Base-by-base conservation (phyloP, 2,329 filamentous ascomycete genomes). In the Talaromyces marneffei region DNA sequence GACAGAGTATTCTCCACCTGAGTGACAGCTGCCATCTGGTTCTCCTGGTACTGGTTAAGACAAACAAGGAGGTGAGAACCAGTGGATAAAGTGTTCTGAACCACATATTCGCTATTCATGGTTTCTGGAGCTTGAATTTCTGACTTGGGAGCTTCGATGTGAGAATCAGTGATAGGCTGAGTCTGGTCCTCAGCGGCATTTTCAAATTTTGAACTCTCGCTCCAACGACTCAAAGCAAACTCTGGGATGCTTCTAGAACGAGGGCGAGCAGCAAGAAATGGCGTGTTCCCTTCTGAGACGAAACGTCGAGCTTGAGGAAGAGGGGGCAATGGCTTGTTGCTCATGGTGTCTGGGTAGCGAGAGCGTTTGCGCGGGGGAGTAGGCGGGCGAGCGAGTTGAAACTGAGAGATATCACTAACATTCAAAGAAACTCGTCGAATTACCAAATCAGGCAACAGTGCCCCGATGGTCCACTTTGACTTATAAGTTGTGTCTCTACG, bases 381-480 rank as follows among this genome's bases (percentile, higher is more conserved):
- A 42, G 57, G 57, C 14, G 57, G 57, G 27, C 57, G 57, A 59
- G 57, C 57, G 23, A 59, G 35, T 23, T 37, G 48, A 53, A 59
- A 53, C 6, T 53, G 57, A 59, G 57, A 59, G 10, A 59, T 31
- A 35, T 59, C 57, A 40, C 37, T 59, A n/a, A 25, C 48, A 31
- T 53, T 39, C 6, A 59, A 8, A 1, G 57, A 59, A 2, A 53
- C 46, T 40, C 57, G 44, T 50, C 57, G 44, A 39, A 59, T 29
- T 10, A 33, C 20, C 9, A 59, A 40, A 35, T 53, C 48, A 59
- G 46, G 46, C 44, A 59, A 27, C 23, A 33, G 46, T 35, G 44
- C 57, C 48, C 57, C 57, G 35, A 59, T 35, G 29, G 57, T 59
- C 57, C 57, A 59, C n/a, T 53, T 52, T 42, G 57, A 37, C 4